phyloP scores from a whole-genome alignment of 2,329 filamentous ascomycete species.

The Aspergillus felis region DNA sequence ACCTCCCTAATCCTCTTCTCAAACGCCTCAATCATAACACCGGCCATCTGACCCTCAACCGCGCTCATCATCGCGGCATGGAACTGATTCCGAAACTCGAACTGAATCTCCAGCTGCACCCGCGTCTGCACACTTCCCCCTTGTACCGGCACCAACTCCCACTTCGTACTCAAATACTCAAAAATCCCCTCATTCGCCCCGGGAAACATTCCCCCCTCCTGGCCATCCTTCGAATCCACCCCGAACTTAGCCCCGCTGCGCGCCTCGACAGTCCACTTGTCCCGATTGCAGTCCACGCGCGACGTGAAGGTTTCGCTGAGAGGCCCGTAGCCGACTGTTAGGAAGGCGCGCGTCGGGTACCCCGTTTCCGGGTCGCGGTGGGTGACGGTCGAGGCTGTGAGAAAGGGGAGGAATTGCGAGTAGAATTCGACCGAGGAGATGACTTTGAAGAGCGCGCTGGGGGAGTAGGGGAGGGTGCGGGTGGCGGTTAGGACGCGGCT shows the following conservation, averaged over 20 bases:
- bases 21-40: conserved; percentile 89
- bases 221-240: conserved; percentile 55
- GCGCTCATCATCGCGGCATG: conserved; percentile 78
- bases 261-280: conserved; percentile 67
- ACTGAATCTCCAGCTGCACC: conserved; percentile 72
- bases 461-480: conserved; percentile 72
- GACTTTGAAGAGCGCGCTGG: conserved; percentile 69
- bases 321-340: conserved; percentile 80
- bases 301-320: conserved; percentile 82
- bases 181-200: conserved; percentile 47
- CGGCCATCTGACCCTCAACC: conserved; percentile 78
- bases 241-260: conserved; percentile 41
- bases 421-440: conserved; percentile 89
- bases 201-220: conserved; percentile 53
- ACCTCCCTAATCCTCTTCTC: conserved; percentile 70
- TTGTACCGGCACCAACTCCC: conserved; percentile 39
- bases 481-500: conserved; percentile 67
- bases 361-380: conserved; percentile 56
- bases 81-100: conserved; percentile 82
- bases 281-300: conserved; percentile 71
- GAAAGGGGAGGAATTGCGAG: conserved; percentile 86
- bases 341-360: conserved; percentile 67
- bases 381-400: conserved; percentile 72
- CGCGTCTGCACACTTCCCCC: conserved; percentile 54
- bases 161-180: conserved; percentile 42